Conservation (phyloP, 306 rosid species). For the Acmispon strigosus region DNA sequence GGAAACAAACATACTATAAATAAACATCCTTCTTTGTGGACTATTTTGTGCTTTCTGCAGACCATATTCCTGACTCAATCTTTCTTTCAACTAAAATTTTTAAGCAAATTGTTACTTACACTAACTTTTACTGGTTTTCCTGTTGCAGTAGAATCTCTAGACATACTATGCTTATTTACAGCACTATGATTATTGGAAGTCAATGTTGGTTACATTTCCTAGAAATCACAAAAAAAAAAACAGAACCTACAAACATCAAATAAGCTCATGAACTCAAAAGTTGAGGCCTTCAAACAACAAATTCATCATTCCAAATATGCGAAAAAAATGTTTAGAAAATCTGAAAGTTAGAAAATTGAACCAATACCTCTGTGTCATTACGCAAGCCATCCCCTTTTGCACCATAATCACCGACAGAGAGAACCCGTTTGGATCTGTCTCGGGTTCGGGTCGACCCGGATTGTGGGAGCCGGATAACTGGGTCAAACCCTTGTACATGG, state of each 20-base stretch:
- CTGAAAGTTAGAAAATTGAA: not conserved
- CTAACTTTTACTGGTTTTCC: not conserved
- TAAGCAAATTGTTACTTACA: not conserved
- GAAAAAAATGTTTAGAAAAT: too few species aligned
- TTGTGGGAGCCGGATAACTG: constrained; percentile 27
- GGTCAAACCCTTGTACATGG: constrained; percentile 28
- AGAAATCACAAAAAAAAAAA: not conserved
- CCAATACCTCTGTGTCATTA: constrained; percentile 63
- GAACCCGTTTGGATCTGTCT: constrained; percentile 38
- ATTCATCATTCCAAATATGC: too few species aligned
- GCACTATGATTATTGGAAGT: not conserved
- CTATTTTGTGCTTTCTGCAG: too few species aligned
- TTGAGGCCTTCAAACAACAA: too few species aligned
- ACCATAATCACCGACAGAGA: constrained; percentile 55
- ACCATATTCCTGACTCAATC: too few species aligned
- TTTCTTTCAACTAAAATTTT: not conserved
- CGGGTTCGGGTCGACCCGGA: constrained; percentile 14
- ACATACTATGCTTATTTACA: not conserved
- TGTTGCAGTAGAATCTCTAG: too few species aligned
- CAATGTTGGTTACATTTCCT: not conserved
- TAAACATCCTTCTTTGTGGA: too few species aligned
- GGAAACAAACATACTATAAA: too few species aligned
- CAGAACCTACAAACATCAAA: too few species aligned
- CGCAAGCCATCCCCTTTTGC: constrained; percentile 70
- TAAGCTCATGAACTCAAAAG: not conserved